A percentile compares a stretch with the other conserved stretches of the same genome.
These are phyloP conservation scores for Juncus inflexus DNA, from an alignment of 176 grass and related monocot species.

Conservation along the genomic window DNA sequence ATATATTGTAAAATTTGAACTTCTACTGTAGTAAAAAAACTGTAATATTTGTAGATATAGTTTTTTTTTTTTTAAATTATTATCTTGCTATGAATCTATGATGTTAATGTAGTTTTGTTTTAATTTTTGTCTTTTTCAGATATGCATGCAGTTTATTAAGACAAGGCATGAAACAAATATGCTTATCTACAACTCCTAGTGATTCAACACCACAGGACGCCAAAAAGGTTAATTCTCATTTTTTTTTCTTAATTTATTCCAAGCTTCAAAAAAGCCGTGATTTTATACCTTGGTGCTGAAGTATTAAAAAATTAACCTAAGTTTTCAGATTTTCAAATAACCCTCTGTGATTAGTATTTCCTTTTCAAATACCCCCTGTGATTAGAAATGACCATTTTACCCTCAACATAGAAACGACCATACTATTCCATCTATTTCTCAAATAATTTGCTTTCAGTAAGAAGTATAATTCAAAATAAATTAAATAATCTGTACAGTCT, in stretches of 20 bases:
- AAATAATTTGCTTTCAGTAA: no score
- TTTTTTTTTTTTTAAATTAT: slow-evolving; percentile 13
- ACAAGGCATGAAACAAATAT: slow-evolving; percentile 92
- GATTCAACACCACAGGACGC: slow-evolving; percentile 74
- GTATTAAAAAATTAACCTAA: no score
- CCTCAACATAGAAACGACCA: no score
- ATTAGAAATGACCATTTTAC: no score
- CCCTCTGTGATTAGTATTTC: no score
- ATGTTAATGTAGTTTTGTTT: not conserved
- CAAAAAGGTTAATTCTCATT: slow-evolving; percentile 57
- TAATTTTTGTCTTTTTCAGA: slow-evolving; percentile 54
- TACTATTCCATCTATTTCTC: no score
- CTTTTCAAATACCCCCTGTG: no score
- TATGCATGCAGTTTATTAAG: slow-evolving; percentile 97
- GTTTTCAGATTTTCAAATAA: no score
- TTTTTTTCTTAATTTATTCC: slow-evolving; percentile 27
- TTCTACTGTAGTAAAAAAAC: not conserved
- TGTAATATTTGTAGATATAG: no score
- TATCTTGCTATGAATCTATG: no score
- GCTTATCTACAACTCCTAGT: slow-evolving; percentile 46
- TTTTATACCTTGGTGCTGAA: not conserved
- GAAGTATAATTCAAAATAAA: no score
- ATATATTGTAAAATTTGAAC: not conserved
- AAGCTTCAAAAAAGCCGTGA: not conserved
- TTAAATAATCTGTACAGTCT: no score